Base-by-base conservation (phyloP, 1,284 basidiomycete species). In the Pisolithus thermaeus region DNA sequence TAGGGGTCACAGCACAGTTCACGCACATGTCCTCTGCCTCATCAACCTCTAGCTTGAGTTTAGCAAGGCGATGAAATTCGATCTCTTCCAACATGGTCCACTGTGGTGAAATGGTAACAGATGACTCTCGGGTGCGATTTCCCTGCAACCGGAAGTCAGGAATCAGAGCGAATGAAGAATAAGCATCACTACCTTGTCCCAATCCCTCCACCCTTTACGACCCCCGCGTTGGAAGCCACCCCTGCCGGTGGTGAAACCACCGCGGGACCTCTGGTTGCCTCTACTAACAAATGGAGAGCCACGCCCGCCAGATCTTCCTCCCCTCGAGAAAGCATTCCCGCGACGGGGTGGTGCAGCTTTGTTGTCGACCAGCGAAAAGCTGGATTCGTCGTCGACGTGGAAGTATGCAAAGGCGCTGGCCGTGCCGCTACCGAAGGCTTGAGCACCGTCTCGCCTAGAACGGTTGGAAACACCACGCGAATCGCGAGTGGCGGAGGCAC, bases 51-150 rank as follows among this genome's bases (percentile, higher is more conserved):
- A 99, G 81, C 52, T 90, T 83, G 56, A 99, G 78, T 73, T 99
- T 99, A 41, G 86, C 75, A 56, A 99, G 78, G 52, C 96, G 88
- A 70, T 89, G 83, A 75, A 98, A 99, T 68, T 98, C 96, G 63
- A 99, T 89, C 75, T 99, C 97, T 73, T 98, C 96, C 49, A 97
- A 76, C 79, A 97, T 87, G 43, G 81, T 75, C 97, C 97, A 99
- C 61, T 90, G 87, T 25, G 90, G 82, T 49, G 88, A 90, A 59
- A 99, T 94, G 35, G 87, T 88, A 56, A 99, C 92, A 3, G 93
- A 97, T 11, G 94, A 90, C 72, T 99, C 97, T 51, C 97, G 87
- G 42, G 84, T 84, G 56, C 95, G 87, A 66, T 92, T 88, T 57
- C 81, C 90, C 90, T 96, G 57, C 4, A 50, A 52, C 35, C 53